Conservation (phyloP, 2,329 filamentous ascomycete species). For the Teratosphaeria pseudoeucalypti region DNA sequence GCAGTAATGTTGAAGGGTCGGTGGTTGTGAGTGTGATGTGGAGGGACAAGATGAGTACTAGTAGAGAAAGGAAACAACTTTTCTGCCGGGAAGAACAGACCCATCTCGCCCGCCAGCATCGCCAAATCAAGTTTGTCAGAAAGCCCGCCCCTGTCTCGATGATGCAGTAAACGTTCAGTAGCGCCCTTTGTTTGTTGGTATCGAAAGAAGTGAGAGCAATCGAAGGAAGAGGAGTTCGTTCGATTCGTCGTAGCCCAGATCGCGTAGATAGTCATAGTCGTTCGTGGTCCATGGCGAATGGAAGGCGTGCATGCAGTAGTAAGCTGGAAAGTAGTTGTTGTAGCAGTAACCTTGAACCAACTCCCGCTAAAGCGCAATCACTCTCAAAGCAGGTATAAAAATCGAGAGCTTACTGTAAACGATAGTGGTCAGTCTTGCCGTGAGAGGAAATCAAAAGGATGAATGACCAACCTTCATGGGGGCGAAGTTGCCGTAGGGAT, state of each 20-base stretch:
- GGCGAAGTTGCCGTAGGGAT: constrained; percentile 55
- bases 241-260: not conserved
- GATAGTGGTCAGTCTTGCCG: constrained; percentile 6
- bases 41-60: not conserved
- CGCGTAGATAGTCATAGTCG: not conserved
- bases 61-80: not conserved
- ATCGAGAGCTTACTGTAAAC: constrained; percentile 25
- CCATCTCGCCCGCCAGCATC: not conserved
- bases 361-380: constrained; percentile 32
- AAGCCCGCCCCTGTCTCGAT: not conserved
- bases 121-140: not conserved
- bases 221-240: not conserved
- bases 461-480: constrained; percentile 51
- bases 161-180: not conserved
- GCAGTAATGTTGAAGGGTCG: not conserved
- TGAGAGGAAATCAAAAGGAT: not conserved
- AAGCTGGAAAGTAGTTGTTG: constrained; percentile 4
- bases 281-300: not conserved
- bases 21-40: not conserved
- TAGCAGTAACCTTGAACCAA: constrained; percentile 20
- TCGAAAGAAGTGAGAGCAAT: not conserved
- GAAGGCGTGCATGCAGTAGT: not conserved
- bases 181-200: not conserved
- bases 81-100: not conserved
- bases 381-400: constrained; percentile 29